Percentiles rank a stretch among this genome's conserved stretches.
Conservation (phyloP, 2,329 filamentous ascomycete species). For the Aspergillus piperis region DNA sequence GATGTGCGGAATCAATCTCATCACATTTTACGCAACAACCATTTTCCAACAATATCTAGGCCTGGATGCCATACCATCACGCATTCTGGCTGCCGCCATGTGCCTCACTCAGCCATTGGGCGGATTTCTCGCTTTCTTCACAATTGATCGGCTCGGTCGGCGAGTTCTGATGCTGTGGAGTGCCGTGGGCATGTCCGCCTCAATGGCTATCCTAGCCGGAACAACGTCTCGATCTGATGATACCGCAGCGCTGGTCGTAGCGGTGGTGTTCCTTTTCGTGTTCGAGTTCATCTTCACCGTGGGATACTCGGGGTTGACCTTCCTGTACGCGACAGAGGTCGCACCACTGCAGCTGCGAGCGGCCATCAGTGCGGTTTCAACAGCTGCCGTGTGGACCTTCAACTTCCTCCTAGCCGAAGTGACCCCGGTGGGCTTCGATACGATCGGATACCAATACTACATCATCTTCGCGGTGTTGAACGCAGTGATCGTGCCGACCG, state of each 20-base stretch:
- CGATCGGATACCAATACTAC: conserved; percentile 52
- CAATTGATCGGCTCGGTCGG: conserved; percentile 46
- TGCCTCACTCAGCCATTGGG: conserved; percentile 40
- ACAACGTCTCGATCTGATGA: conserved; percentile 50
- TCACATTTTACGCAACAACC: conserved; percentile 39
- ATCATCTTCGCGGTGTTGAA: conserved; percentile 49
- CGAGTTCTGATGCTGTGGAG: conserved; percentile 38
- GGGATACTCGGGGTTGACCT: conserved; percentile 61
- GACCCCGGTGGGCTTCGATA: conserved; percentile 41
- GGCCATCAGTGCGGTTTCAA: conserved; percentile 59
- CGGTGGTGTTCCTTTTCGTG: conserved; percentile 59
- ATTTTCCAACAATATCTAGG: conserved; percentile 42
- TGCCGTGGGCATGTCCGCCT: conserved; percentile 31
- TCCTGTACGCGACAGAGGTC: conserved; percentile 62
- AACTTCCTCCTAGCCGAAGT: conserved; percentile 42
- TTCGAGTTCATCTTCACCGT: conserved; percentile 64
- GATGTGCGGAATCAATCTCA: conserved; percentile 41
- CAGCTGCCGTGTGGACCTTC: conserved; percentile 46
- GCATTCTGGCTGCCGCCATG: conserved; percentile 34
- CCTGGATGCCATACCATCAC: conserved; percentile 24
- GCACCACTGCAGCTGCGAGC: conserved; percentile 47
- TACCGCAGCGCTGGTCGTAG: conserved; percentile 52
- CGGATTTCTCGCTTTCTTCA: conserved; percentile 48
- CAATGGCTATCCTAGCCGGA: conserved; percentile 49
- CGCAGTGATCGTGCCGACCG: conserved; percentile 29